These are phyloP conservation scores for Cladosporium phlei DNA, from an alignment of 2,329 filamentous ascomycete genomes.

Conservation along the genomic window DNA sequence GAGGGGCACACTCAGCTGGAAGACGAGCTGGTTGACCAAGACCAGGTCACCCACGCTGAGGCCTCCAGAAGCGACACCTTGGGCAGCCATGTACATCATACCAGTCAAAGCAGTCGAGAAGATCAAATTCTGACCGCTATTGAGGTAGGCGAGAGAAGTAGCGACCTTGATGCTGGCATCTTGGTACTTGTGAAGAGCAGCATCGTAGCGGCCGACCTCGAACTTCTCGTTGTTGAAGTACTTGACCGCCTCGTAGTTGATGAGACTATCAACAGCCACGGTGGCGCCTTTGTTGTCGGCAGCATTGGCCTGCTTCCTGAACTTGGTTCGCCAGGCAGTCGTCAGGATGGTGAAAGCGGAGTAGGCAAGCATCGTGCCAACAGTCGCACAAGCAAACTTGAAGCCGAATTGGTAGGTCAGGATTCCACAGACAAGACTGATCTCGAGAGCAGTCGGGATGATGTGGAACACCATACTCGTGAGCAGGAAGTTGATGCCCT, in stretches of 20 bases:
- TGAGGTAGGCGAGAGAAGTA: conserved; percentile 86
- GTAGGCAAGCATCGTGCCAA: conserved; percentile 86
- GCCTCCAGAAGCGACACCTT: conserved; percentile 74
- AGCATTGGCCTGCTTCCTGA: conserved; percentile 88
- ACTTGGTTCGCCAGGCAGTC: conserved; percentile 95
- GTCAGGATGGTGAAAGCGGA: conserved; percentile 96
- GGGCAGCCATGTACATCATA: conserved; percentile 97
- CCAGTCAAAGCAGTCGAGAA: conserved; percentile 88
- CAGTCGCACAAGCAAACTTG: conserved; percentile 87
- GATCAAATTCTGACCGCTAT: conserved; percentile 93
- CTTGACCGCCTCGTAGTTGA: conserved; percentile 99
- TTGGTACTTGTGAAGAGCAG: conserved; percentile 79
- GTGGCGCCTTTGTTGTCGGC: conserved; percentile 95
- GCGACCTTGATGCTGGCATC: conserved; percentile 94
- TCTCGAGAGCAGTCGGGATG: conserved; percentile 87
- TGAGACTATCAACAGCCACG: conserved; percentile 90
- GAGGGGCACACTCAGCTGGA: conserved; percentile 91
- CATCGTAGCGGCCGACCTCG: conserved; percentile 85
- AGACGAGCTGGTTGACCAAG: conserved; percentile 98
- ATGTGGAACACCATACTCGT: conserved; percentile 99
- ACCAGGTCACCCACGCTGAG: conserved; percentile 93
- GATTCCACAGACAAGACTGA: conserved; percentile 92
- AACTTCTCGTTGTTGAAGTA: conserved; percentile 99
- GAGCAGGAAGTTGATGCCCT: conserved; percentile 94
- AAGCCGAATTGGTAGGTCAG: conserved; percentile 92